Conservation (phyloP, 441 rosid species). For the Aquilaria agallochum region DNA sequence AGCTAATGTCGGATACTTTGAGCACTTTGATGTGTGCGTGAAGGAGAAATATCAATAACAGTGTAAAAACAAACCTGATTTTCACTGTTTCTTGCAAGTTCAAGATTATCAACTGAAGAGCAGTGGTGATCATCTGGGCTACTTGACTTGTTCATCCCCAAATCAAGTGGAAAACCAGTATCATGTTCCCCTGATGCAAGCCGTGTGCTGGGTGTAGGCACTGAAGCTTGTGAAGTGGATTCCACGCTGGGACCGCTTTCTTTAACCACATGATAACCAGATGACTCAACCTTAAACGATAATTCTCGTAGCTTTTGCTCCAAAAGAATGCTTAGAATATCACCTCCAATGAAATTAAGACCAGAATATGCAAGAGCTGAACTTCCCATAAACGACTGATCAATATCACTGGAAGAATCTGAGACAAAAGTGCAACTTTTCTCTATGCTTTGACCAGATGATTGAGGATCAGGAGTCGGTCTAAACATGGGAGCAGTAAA, state of each 20-base stretch:
- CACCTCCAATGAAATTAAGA: constrained; percentile 40
- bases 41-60: too few species aligned
- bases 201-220: constrained; percentile 20
- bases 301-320: constrained; percentile 79
- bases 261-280: constrained; percentile 42
- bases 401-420: constrained; percentile 24
- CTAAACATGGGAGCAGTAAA: constrained; percentile 79
- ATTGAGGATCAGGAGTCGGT: constrained; percentile 19
- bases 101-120: constrained; percentile 30
- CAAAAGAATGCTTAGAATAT: constrained; percentile 62
- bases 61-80: constrained; percentile 46
- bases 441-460: constrained; percentile 20
- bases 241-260: constrained; percentile 41
- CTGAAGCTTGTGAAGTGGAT: constrained; percentile 38
- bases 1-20: too few species aligned
- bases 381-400: constrained; percentile 17
- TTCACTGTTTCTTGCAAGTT: constrained; percentile 21
- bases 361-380: constrained; percentile 28
- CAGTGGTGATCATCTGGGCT: constrained; percentile 29
- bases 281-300: constrained; percentile 57
- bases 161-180: constrained; percentile 33
- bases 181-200: constrained; percentile 30
- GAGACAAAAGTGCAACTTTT: constrained; percentile 19
- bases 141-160: constrained; percentile 27
- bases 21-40: too few species aligned